These are phyloP conservation scores for Solidago caesia DNA, from an alignment of 129 eudicot genomes.

Conservation along the genomic window DNA sequence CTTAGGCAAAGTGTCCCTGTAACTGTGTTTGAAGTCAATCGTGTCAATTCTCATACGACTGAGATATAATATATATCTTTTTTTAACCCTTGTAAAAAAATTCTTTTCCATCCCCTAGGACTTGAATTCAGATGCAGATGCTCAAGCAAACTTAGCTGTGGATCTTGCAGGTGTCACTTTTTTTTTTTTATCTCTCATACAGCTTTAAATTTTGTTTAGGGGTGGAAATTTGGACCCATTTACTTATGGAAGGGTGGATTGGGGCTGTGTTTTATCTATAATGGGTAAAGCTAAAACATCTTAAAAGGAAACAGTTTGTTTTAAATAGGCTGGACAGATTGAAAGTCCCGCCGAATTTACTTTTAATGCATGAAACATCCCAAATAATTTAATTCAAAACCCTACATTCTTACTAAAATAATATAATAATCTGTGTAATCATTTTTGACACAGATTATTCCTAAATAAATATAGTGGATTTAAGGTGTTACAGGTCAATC, in stretches of 20 bases:
- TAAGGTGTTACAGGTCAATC: neutral
- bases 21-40: neutral
- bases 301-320: neutral
- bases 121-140: constrained; percentile 88
- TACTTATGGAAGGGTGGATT: neutral
- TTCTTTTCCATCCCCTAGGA: constrained; percentile 37
- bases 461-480: neutral
- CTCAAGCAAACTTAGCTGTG: constrained; percentile 85
- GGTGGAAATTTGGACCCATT: neutral
- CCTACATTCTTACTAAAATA: neutral
- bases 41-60: neutral
- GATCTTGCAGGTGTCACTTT: constrained; percentile 65
- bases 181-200: neutral
- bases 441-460: neutral
- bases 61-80: neutral
- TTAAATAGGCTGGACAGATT: too few relatives aligned
- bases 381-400: neutral
- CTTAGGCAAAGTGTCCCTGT: neutral
- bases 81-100: neutral
- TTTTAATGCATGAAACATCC: too few relatives aligned
- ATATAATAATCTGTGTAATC: neutral
- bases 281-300: neutral
- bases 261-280: neutral
- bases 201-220: neutral
- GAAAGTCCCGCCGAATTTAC: neutral